These are phyloP conservation scores for Lyophyllum semitale DNA, from an alignment of 768 basidiomycete genomes.

Conservation along the genomic window DNA sequence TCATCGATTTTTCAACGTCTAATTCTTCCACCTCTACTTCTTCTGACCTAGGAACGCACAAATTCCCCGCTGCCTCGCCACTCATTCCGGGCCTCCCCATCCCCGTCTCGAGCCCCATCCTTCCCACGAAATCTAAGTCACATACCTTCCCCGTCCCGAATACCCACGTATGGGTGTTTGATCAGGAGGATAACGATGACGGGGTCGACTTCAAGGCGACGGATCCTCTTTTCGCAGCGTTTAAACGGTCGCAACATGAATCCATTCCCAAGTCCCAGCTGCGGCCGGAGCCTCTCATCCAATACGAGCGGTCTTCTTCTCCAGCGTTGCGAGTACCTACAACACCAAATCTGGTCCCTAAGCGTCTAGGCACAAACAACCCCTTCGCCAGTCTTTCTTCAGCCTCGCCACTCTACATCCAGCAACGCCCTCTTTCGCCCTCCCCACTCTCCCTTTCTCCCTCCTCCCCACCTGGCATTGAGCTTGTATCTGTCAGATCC, in stretches of 20 bases:
- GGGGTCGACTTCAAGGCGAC: slow-evolving; percentile 4
- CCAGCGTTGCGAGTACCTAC: not conserved
- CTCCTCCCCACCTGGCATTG: slow-evolving; percentile 8
- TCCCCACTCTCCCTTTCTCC: slow-evolving; percentile 9
- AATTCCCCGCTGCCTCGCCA: slow-evolving; percentile 8
- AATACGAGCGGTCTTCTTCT: slow-evolving; percentile 2
- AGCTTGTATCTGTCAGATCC: slow-evolving; percentile 5
- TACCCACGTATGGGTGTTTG: slow-evolving; percentile 15
- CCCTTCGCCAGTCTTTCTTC: slow-evolving; percentile 14
- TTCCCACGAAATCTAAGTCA: not conserved
- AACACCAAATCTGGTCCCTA: slow-evolving; percentile 2
- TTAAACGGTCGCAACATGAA: slow-evolving; percentile 10
- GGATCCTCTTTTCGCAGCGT: slow-evolving; percentile 11
- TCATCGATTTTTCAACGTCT: slow-evolving; percentile 22
- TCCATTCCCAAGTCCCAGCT: not conserved
- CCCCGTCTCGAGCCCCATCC: slow-evolving; percentile 10
- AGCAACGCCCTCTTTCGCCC: slow-evolving; percentile 4
- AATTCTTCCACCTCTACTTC: slow-evolving; percentile 17
- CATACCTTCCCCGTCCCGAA: not conserved
- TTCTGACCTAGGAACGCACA: slow-evolving; percentile 23
- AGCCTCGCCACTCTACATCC: slow-evolving; percentile 1
- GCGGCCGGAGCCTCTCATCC: slow-evolving; percentile 6
- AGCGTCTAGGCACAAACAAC: slow-evolving; percentile 5
- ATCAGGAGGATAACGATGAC: slow-evolving; percentile 15
- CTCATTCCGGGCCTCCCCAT: slow-evolving; percentile 24